These are phyloP conservation scores for Pterocarpus santalinus DNA, from an alignment of 306 rosid species.

Conservation along the genomic window DNA sequence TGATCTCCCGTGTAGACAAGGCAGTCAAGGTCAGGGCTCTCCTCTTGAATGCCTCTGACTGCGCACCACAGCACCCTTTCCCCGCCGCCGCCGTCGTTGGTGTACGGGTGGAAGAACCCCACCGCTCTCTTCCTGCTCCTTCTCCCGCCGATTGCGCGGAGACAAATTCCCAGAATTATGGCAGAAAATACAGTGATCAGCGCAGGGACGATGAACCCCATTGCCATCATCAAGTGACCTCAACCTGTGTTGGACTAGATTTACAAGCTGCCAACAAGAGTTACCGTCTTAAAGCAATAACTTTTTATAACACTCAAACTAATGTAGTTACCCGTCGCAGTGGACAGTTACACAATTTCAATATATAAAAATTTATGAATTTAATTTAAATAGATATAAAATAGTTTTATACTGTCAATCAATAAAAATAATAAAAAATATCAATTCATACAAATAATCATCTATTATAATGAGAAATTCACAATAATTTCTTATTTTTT, in stretches of 20 bases:
- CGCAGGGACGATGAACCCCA: constrained; percentile 42
- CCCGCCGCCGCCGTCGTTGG: constrained; percentile 95
- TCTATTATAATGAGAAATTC: no score
- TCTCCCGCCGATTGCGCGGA: constrained; percentile 47
- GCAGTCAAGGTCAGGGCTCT: constrained; percentile 65
- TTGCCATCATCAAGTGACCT: constrained; percentile 44
- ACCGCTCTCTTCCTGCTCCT: constrained; percentile 65
- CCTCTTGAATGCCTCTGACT: constrained; percentile 83
- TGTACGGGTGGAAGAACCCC: constrained; percentile 95
- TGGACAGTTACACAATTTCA: no score
- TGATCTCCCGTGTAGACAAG: constrained; percentile 89
- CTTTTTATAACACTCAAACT: no score
- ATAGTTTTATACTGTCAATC: no score
- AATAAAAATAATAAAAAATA: no score
- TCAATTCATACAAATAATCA: no score
- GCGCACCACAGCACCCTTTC: constrained; percentile 96
- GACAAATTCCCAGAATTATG: constrained; percentile 44
- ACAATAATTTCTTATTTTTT: no score
- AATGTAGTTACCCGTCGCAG: no score
- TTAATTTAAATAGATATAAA: no score
- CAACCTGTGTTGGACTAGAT: background rate
- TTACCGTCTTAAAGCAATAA: no score
- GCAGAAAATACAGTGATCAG: constrained; percentile 51
- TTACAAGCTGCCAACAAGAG: background rate
- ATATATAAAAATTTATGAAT: no score